Evolutionary conservation across 2,329 filamentous ascomycete species (phyloP), one percentile per base, ranked within the genome.

Genomic region (Diaporthe batatas): DNA sequence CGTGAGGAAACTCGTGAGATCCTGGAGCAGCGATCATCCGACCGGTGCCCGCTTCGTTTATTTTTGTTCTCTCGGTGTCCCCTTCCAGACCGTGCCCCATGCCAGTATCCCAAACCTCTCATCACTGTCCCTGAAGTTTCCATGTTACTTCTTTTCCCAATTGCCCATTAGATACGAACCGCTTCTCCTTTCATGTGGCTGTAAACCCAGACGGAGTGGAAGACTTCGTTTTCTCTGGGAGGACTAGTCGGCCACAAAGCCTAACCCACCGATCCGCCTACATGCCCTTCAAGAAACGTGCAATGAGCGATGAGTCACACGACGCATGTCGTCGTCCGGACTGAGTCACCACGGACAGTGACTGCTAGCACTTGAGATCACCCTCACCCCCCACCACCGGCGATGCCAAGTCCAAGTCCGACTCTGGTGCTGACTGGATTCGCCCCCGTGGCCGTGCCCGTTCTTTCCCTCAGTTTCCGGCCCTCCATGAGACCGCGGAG

Each of bases 401-500:
- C 73, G 21, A 74, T 74, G 0, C 73, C 71, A 2, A 74, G 49
- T 6, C 73, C 73, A 10, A 74, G 49, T 10, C 73, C 73, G 8
- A 74, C 71, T 42, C 73, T 72, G n/a, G 54, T 57, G 12, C 64
- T 72, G 12, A 70, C 62, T 32, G 74, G 76, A 3, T 77, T 75
- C 23, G 73, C 75, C 8, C 78, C 78, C 6, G 77, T 74, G 32
- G 75, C 76, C 29, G 86, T 88, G 12, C 87, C 87, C 3, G 86
- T 87, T 75, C 94, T 86, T 81, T 97, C 94, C 57, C 95, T 87
- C 86, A 98, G 91, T 74, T 96, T 88, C 57, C 96, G 87, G 4
- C 96, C 96, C 82, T 98, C 96, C 96, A 99, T 98, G 76, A 99
- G 82, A 0, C 96, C 96, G 73, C 96, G 88, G 47, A 99, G 82